Percentiles rank a stretch among this genome's conserved stretches.
These are phyloP conservation scores for Coniferiporia weirii DNA, from an alignment of 1,284 basidiomycete genomes.

Conservation along the genomic window DNA sequence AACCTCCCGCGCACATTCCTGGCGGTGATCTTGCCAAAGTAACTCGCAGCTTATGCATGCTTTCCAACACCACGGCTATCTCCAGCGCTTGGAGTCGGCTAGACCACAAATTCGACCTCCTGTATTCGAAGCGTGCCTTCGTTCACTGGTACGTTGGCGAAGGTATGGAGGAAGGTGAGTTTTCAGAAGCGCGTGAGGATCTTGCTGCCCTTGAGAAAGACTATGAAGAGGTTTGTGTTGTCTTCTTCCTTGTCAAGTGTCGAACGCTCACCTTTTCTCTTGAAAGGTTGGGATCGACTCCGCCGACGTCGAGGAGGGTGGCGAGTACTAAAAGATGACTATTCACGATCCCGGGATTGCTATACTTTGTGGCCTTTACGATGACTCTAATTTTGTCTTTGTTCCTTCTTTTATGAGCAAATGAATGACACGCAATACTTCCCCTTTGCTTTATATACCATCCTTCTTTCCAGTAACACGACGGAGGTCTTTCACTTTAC, in stretches of 20 bases:
- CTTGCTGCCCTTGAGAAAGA: conserved; percentile 96
- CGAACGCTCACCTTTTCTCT: conserved; percentile 46
- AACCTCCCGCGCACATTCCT: conserved; percentile 86
- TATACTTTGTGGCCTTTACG: conserved; percentile 13
- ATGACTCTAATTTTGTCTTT: conserved; percentile 16
- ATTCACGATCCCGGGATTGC: conserved; percentile 10
- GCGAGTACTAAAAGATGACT: conserved; percentile 56
- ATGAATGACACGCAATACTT: conserved; percentile 14
- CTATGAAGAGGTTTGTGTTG: conserved; percentile 80
- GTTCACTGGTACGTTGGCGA: conserved; percentile 96
- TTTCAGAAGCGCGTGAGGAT: conserved; percentile 96
- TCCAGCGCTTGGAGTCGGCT: conserved; percentile 85
- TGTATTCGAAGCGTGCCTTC: conserved; percentile 90
- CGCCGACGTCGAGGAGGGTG: conserved; percentile 77
- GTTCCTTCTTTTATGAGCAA: conserved; percentile 6
- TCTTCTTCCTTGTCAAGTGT: conserved; percentile 12
- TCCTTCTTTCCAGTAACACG: conserved; percentile 4
- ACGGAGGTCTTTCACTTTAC: conserved; percentile 2
- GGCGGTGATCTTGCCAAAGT: conserved; percentile 95
- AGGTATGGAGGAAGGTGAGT: conserved; percentile 99
- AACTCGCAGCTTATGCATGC: conserved; percentile 92
- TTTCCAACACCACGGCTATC: conserved; percentile 85
- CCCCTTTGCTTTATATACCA: conserved; percentile 16
- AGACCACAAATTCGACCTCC: conserved; percentile 98
- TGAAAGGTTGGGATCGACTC: conserved; percentile 80